Percentiles rank a stretch among this genome's conserved stretches.
Conservation (phyloP, 2,329 filamentous ascomycete genomes). For the Daldinia sp. region DNA sequence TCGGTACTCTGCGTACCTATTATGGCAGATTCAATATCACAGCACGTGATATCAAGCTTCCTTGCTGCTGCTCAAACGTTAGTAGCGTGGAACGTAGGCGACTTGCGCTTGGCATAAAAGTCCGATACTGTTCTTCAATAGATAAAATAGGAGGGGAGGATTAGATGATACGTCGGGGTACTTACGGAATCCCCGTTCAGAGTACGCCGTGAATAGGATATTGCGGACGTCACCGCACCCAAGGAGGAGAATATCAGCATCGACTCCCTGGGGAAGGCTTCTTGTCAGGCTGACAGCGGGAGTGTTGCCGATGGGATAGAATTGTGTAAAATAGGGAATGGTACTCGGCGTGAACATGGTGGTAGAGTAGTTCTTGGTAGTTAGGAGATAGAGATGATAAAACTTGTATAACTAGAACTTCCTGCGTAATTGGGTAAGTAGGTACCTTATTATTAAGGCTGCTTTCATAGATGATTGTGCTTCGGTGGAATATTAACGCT, state of each 20-base stretch:
- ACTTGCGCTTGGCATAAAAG: neutral
- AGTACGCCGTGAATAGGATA: slow-evolving; percentile 62
- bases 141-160: neutral
- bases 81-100: slow-evolving; percentile 24
- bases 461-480: no score
- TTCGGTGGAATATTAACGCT: no score
- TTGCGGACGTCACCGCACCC: slow-evolving; percentile 66
- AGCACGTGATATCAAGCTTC: slow-evolving; percentile 64
- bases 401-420: neutral
- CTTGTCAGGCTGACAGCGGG: slow-evolving; percentile 30
- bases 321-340: slow-evolving; percentile 2
- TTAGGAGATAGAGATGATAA: neutral
- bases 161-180: neutral
- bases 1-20: slow-evolving; percentile 53
- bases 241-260: slow-evolving; percentile 60
- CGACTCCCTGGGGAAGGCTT: slow-evolving; percentile 57
- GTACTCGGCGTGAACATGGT: slow-evolving; percentile 26
- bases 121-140: neutral
- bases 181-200: slow-evolving; percentile 51
- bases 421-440: neutral
- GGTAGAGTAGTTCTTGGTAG: neutral
- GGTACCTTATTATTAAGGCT: no score
- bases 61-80: slow-evolving; percentile 46
- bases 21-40: slow-evolving; percentile 59
- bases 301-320: slow-evolving; percentile 30